These are phyloP conservation scores for Rhododendron henanense DNA, from an alignment of 148 eudicot species.

Conservation along the genomic window DNA sequence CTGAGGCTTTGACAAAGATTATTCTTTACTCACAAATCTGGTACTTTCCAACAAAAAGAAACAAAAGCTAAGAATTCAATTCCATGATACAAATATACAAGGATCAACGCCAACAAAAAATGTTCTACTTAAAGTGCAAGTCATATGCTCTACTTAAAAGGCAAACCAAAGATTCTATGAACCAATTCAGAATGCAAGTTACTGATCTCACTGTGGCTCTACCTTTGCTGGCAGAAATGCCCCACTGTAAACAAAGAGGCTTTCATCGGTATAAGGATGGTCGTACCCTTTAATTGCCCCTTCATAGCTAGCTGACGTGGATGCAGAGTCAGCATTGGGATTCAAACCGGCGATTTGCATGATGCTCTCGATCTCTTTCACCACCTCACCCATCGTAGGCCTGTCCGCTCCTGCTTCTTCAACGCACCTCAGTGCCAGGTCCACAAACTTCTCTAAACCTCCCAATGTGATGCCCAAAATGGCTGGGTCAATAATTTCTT, in stretches of 20 bases:
- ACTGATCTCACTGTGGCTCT: constrained; percentile 20
- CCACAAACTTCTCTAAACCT: constrained; percentile 57
- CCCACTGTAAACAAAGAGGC: constrained; percentile 38
- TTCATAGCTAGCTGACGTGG: constrained; percentile 47
- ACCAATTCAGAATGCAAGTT: neutral
- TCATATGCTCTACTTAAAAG: neutral
- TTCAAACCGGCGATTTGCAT: constrained; percentile 60
- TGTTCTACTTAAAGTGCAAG: neutral
- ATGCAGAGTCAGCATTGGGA: constrained; percentile 54
- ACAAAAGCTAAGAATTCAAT: neutral
- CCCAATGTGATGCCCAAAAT: constrained; percentile 24
- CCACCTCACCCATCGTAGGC: constrained; percentile 72
- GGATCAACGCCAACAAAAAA: neutral
- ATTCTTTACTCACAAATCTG: neutral
- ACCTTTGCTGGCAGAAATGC: constrained; percentile 21
- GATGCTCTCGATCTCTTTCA: constrained; percentile 68
- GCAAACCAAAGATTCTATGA: neutral
- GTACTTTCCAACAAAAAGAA: neutral
- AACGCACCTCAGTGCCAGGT: constrained; percentile 60
- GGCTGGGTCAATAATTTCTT: constrained; percentile 47
- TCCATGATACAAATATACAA: neutral
- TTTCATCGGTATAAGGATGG: constrained; percentile 49
- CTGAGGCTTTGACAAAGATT: neutral
- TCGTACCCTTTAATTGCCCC: constrained; percentile 15
- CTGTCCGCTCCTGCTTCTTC: constrained; percentile 44